Evolutionary conservation across 768 basidiomycete species (phyloP).

Genomic region (Fomitopsis pulvina): DNA sequence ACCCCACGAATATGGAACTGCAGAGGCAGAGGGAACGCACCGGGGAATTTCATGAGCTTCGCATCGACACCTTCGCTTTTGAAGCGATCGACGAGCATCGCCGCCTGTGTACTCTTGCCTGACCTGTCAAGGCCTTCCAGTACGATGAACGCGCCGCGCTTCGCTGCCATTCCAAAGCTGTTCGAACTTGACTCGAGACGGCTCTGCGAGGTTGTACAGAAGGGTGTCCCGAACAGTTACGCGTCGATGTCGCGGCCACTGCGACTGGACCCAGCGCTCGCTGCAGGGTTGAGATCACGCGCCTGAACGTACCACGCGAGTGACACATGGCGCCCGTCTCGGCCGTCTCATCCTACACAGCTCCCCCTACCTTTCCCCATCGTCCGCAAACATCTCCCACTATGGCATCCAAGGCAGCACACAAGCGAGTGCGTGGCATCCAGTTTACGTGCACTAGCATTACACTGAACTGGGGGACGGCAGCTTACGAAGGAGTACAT

Average conservation of each 20-base stretch:
- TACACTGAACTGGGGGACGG: slow-evolving; percentile 10
- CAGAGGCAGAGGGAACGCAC: slow-evolving; percentile 34
- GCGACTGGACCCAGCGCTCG: too few species aligned
- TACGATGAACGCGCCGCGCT: slow-evolving; percentile 75
- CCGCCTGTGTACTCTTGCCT: slow-evolving; percentile 88
- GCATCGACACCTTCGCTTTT: slow-evolving; percentile 38
- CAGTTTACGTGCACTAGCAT: slow-evolving; percentile 9
- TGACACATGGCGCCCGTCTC: slow-evolving; percentile 4
- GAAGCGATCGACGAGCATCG: slow-evolving; percentile 50
- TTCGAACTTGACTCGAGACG: too few species aligned
- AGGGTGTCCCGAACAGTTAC: too few species aligned
- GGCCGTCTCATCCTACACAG: neutral
- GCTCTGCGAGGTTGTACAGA: too few species aligned
- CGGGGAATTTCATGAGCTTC: slow-evolving; percentile 82
- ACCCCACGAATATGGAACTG: neutral
- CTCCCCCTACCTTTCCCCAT: too few species aligned
- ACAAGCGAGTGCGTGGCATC: slow-evolving; percentile 59
- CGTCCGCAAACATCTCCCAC: slow-evolving; percentile 6
- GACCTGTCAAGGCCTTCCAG: slow-evolving; percentile 95
- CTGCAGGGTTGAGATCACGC: too few species aligned
- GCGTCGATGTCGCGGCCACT: too few species aligned
- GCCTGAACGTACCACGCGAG: slow-evolving; percentile 2
- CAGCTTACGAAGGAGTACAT: slow-evolving; percentile 89
- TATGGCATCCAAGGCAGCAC: slow-evolving; percentile 84
- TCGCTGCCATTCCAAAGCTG: too few species aligned